Evolutionary conservation across 345 rosid genomes (phyloP).

Genomic region (Gossypium longicalyx): DNA sequence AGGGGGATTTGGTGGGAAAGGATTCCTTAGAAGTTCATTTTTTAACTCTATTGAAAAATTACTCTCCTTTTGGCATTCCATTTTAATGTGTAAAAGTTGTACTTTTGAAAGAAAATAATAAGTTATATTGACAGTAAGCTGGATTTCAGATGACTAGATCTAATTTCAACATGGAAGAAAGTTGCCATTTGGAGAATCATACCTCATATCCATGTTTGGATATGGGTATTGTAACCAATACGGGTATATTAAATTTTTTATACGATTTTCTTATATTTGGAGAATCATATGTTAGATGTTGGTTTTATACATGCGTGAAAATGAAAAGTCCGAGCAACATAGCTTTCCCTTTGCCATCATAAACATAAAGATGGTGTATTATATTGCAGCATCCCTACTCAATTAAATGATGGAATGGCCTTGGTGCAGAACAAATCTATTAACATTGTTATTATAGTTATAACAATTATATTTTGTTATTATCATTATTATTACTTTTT

Average conservation of each 20-base stretch:
- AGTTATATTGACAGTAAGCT: neutral
- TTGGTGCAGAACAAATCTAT: conserved; percentile 20
- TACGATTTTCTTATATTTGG: too few species aligned
- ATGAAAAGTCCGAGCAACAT: too few species aligned
- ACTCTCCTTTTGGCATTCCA: neutral
- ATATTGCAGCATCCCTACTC: neutral
- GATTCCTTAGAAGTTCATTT: neutral
- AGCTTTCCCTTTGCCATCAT: neutral
- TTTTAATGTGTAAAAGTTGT: neutral
- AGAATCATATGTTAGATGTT: too few species aligned
- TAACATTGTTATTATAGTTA: neutral
- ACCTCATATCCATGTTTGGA: too few species aligned
- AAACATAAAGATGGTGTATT: neutral
- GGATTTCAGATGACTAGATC: neutral
- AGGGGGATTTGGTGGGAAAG: neutral
- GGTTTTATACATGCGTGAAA: too few species aligned
- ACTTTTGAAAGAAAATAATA: neutral
- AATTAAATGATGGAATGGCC: neutral
- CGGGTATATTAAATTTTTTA: too few species aligned
- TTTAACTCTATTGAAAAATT: neutral
- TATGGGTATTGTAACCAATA: too few species aligned
- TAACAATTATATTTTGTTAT: neutral
- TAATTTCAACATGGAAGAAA: neutral
- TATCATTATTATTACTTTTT: conserved; percentile 24
- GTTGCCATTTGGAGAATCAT: neutral